Percentiles rank a stretch among this genome's conserved stretches.
Conservation (phyloP, 75 land plant genomes). For the Picea glauca region DNA sequence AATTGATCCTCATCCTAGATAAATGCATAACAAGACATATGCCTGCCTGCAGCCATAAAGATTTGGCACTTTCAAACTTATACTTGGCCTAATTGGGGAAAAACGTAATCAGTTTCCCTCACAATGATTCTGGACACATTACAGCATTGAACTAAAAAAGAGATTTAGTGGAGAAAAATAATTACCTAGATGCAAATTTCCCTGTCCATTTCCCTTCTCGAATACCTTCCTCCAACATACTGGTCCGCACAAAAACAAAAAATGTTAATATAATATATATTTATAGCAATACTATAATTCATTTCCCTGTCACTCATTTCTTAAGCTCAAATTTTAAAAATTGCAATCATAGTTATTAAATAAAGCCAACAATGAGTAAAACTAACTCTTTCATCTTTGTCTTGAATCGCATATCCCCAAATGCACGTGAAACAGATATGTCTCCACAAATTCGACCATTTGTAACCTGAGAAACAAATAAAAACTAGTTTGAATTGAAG, state of each 20-base stretch:
- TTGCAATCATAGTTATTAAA: not conserved
- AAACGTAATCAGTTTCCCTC: not conserved
- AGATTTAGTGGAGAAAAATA: not conserved
- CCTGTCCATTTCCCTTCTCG: slow-evolving; percentile 72
- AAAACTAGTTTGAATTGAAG: not conserved
- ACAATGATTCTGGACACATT: not conserved
- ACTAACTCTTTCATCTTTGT: slow-evolving; percentile 69
- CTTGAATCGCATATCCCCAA: slow-evolving; percentile 91
- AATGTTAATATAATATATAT: not conserved
- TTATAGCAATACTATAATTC: not conserved
- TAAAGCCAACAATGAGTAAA: not conserved
- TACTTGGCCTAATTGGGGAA: not conserved
- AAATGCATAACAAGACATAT: not conserved
- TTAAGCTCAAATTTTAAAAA: not conserved
- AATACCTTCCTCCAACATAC: slow-evolving; percentile 88
- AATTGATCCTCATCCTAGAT: not conserved
- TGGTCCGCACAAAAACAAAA: slow-evolving; percentile 15
- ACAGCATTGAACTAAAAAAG: not conserved
- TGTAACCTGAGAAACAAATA: slow-evolving; percentile 41
- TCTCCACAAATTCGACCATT: slow-evolving; percentile 94
- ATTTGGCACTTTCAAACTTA: not conserved
- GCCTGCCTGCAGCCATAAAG: not conserved
- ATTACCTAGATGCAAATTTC: slow-evolving; percentile 72
- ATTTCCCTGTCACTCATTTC: not conserved
- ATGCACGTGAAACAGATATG: slow-evolving; percentile 95